Evolutionary conservation across 345 rosid genomes (phyloP).

Genomic region (Euphorbia peplus): DNA sequence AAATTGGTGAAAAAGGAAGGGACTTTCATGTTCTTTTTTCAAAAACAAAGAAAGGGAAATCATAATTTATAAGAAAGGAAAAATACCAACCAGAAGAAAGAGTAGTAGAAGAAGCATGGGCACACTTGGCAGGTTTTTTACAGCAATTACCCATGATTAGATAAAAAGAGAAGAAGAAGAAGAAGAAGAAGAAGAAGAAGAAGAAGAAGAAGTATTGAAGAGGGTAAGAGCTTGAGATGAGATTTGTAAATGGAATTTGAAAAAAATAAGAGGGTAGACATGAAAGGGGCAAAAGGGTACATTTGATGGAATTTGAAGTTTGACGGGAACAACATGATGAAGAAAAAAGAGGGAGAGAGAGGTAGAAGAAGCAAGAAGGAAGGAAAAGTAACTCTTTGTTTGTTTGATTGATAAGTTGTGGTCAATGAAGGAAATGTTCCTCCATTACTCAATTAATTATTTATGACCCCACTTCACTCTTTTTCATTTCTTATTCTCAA

Average conservation of each 20-base stretch:
- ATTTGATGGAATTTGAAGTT: constrained; percentile 11
- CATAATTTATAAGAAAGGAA: background rate
- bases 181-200: background rate
- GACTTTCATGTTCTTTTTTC: background rate
- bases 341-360: background rate
- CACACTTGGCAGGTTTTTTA: constrained; percentile 25
- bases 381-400: background rate
- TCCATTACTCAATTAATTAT: background rate
- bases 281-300: constrained; percentile 4
- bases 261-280: background rate
- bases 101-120: constrained; percentile 30
- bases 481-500: no score
- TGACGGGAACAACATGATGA: background rate
- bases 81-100: constrained; percentile 21
- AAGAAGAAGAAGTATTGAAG: background rate
- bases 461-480: background rate
- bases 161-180: background rate
- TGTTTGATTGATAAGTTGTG: no score
- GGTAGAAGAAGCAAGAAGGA: background rate
- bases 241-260: background rate
- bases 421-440: constrained; percentile 8
- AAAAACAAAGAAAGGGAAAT: background rate
- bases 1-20: background rate
- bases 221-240: background rate
- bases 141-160: constrained; percentile 33